Evolutionary conservation across 768 basidiomycete species (phyloP), one percentile per base, ranked within the genome.

Genomic region (Galerina sulciceps): DNA sequence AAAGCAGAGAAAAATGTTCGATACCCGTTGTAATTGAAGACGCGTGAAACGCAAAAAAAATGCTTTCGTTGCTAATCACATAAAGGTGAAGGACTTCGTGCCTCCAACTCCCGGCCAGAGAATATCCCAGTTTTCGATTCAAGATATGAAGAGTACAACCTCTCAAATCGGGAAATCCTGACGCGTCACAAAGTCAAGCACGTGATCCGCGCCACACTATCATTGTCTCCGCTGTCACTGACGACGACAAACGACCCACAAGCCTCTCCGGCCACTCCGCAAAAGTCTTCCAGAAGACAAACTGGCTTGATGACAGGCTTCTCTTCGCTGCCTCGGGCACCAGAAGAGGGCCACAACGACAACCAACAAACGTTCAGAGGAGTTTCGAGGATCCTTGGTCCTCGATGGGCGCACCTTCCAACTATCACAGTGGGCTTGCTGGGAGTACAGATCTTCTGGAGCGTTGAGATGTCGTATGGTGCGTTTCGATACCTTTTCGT

Each of bases 381-480:
- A 17, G 74, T 78, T 23, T 78, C 90, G 0, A 80, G 75, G 56
- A 84, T 94, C 23, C 62, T 81, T 6, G 91, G 92, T 0, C 93
- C 93, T 0, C 62, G 67, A 59, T 92, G 87, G 86, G 69, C 82
- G 0, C 85, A 83, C 46, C 72, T 91, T 23, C 89, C 91, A 1
- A 78, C 81, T 2, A 72, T 96, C 38, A 96, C 94, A 0, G 67
- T 94, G 6, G 90, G 92, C 0, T 75, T 96, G 51, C 73, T 94
- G 2, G 95, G 95, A 6, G 87, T 96, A 0, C 91, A 93, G 70
- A 85, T 94, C 59, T 85, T 96, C 46, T 97, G 96, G 96, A 90
- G 90, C 1, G 89, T 96, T 11, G 95, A 97, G 68, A 95, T 97
- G 93, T 89, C 92, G 0, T 95, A 96, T 61, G 93, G 91, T 79